A percentile compares a stretch with the other conserved stretches of the same genome.
Evolutionary conservation across 1,284 basidiomycete species (phyloP).

Genomic region (Trichosporon sp.): DNA sequence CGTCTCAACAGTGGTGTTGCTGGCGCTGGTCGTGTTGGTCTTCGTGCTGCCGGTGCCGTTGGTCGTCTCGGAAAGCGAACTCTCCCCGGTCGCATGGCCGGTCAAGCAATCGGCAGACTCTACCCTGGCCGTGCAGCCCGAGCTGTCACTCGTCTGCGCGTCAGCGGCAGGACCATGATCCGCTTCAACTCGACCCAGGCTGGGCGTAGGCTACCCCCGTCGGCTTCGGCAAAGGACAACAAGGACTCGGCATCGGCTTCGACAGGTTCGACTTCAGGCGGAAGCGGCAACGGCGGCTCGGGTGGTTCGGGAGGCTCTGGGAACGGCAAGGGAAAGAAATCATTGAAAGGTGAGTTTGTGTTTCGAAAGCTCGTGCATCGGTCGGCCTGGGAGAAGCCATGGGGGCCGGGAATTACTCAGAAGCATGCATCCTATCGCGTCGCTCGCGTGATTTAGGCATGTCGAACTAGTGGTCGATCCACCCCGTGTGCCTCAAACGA

Average conservation of each 20-base stretch:
- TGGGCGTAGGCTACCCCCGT: not conserved
- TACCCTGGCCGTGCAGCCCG: constrained; percentile 1
- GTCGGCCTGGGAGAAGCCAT: not conserved
- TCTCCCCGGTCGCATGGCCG: constrained; percentile 2
- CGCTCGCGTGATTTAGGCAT: constrained; percentile 5
- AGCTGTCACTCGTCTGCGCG: not conserved
- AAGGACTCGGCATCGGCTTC: not conserved
- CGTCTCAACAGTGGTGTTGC: constrained; percentile 5
- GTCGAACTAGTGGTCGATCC: constrained; percentile 5
- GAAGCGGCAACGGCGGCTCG: not conserved
- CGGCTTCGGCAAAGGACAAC: not conserved
- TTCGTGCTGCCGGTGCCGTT: constrained; percentile 2
- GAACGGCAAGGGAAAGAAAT: not conserved
- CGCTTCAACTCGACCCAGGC: constrained; percentile 5
- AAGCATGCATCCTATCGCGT: constrained; percentile 7
- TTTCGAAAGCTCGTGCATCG: not conserved
- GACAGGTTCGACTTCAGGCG: not conserved
- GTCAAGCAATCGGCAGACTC: not conserved
- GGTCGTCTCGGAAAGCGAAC: not conserved
- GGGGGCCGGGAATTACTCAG: constrained; percentile 1
- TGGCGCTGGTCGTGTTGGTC: not conserved
- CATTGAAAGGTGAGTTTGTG: not conserved
- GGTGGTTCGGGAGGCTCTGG: constrained; percentile 1
- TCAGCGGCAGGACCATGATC: not conserved
- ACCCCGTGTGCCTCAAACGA: constrained; percentile 6